Base-by-base conservation (phyloP, 495 filamentous ascomycete genomes). In the Saxispiralis lemnorum region DNA sequence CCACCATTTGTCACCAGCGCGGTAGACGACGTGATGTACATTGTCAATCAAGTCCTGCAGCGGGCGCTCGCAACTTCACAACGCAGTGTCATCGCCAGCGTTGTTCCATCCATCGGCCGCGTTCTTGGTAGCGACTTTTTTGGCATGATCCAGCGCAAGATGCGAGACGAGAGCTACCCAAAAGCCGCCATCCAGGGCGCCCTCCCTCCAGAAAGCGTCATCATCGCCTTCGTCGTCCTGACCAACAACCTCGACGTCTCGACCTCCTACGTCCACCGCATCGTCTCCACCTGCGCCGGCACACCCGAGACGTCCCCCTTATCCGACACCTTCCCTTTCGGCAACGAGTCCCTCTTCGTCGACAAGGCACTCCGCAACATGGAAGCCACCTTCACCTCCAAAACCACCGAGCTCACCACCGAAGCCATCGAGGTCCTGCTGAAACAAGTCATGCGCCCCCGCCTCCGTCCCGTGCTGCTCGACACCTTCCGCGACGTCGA, bases 1-100 rank as follows among this genome's bases (percentile, higher is more conserved):
- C 73, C 84, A 9, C 89, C 89, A 9, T 92, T 81, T 52, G 93
- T 97, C 54, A 88, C 86, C 40, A 92, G 86, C 0, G 84, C 89
- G 1, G 87, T 97, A 7, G 89, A 96, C 65, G 89, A 93, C 61
- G 87, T 96, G 43, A 96, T 96, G 92, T 97, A 95, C 63, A 93
- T 95, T 49, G 84, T 93, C 55, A 88, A 92, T 56, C 81, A 87
- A 39, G 78, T 94, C 33, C 67, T 96, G 32, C 78, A 84, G 38
- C 79, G 85, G 46, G 79, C 85, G 5, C 68, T 96, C 34, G 75
- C 81, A 1, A 96, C 89, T 5, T 83, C 82, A 0, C 86, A 94
- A 56, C 63, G 73, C 41, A 66, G 69, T 6, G 76, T 94, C 15
- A 67, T 88, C 17, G 73, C 72, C 41, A 77, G 70, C 35, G 83